phyloP scores from a whole-genome alignment of 192 early-diverging fungal species.

The Chytriomyces sp. region DNA sequence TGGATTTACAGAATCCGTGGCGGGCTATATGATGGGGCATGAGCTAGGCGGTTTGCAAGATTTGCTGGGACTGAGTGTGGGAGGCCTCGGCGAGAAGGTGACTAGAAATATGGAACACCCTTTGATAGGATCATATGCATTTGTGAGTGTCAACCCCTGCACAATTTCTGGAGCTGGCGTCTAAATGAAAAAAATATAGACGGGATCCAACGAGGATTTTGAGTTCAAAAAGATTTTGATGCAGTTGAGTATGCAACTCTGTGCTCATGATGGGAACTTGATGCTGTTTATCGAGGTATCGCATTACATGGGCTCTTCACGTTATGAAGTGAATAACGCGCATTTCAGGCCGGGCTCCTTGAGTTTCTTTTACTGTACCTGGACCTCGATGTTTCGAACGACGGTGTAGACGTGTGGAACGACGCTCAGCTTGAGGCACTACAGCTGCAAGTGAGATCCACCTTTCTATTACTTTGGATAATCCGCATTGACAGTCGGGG shows the following conservation, averaged over 20 bases:
- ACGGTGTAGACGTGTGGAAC: conserved; percentile 32
- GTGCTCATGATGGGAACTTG: conserved; percentile 13
- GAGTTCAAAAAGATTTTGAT: conserved; percentile 29
- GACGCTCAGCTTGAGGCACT: conserved; percentile 37
- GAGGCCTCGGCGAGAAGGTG: too few relatives aligned
- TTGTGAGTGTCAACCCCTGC: conserved; percentile 3
- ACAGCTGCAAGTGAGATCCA: conserved; percentile 33
- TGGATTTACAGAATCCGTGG: conserved; percentile 15
- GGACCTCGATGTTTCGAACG: conserved; percentile 15
- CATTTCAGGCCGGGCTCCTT: conserved; percentile 39
- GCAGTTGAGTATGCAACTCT: conserved; percentile 16
- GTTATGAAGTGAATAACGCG: neutral
- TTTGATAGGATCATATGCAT: neutral
- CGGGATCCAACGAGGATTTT: conserved; percentile 13
- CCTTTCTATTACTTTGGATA: neutral
- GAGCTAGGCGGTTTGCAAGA: conserved; percentile 20
- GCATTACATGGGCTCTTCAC: neutral
- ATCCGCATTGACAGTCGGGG: neutral
- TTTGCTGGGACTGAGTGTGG: conserved; percentile 7
- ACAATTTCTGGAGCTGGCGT: neutral
- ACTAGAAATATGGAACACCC: neutral
- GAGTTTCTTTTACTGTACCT: conserved; percentile 42
- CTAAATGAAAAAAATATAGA: neutral
- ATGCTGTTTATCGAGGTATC: conserved; percentile 1
- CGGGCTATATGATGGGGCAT: conserved; percentile 17